These are phyloP conservation scores for Taphrina confusa DNA, from an alignment of 1,139 yeast species.

Conservation along the genomic window DNA sequence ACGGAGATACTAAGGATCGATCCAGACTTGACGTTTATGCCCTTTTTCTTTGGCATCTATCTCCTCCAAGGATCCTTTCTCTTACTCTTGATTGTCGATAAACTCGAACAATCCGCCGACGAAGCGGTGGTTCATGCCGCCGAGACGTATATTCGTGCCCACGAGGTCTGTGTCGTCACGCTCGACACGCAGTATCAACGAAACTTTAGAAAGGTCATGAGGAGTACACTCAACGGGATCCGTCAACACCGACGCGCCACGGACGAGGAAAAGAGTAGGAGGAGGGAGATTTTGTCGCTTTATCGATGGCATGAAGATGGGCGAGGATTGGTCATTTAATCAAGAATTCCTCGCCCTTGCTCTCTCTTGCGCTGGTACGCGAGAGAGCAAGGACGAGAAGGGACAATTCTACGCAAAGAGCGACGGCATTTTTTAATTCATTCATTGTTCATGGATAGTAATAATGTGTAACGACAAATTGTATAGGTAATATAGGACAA, in stretches of 20 bases:
- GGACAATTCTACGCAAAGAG: no score
- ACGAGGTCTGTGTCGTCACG: slow-evolving; percentile 46
- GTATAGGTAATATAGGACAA: no score
- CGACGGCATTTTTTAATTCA: no score
- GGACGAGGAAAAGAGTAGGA: slow-evolving; percentile 40
- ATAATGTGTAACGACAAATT: no score
- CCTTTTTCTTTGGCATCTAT: slow-evolving; percentile 46
- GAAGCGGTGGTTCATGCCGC: slow-evolving; percentile 46
- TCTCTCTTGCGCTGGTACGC: no score
- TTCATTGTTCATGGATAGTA: no score
- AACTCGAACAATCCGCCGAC: slow-evolving; percentile 44
- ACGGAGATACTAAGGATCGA: slow-evolving; percentile 43
- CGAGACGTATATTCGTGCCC: slow-evolving; percentile 46
- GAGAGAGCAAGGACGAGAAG: no score
- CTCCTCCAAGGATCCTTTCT: slow-evolving; percentile 44
- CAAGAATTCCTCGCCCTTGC: no score
- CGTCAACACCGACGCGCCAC: slow-evolving; percentile 34
- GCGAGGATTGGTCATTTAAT: slow-evolving; percentile 43
- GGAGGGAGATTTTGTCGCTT: slow-evolving; percentile 43
- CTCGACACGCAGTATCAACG: slow-evolving; percentile 46
- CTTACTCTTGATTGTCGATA: slow-evolving; percentile 43
- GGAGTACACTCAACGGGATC: slow-evolving; percentile 42
- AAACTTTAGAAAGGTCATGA: slow-evolving; percentile 44
- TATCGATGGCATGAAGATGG: slow-evolving; percentile 45
- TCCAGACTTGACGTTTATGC: slow-evolving; percentile 46